Base-by-base conservation (phyloP, 2,329 filamentous ascomycete genomes). In the Ascochyta koolunga region DNA sequence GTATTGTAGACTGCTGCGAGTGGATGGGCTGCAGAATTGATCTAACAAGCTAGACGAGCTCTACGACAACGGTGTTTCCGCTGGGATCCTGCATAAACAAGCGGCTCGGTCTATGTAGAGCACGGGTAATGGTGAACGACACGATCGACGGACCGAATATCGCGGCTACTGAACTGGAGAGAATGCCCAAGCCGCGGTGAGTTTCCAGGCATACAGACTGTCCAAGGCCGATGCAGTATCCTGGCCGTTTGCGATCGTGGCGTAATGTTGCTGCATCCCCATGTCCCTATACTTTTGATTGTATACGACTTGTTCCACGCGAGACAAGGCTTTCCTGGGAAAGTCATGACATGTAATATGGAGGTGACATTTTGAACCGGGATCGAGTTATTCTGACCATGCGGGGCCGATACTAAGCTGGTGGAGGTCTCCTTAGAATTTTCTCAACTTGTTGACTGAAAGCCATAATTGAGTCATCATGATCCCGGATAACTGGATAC, bases 361-460 rank as follows among this genome's bases (percentile, higher is more conserved):
- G 24, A 48, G 19, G 25, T 27, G n/a, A 11, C 4, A 7, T 27
- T 18, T 36, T 18, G 25, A 42, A 18, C 16, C 27, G 24, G 13
- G 16, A 33, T 33, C 13, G 36, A 9, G 10, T 19, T 39, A 16
- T 18, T 37, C 15, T 25, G 25, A 32, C n/a, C 27, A 24, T 40
- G 50, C 27, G 51, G 51, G 39, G 51, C 51, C 51, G 35, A 41
- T 24, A 19, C 45, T 29, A 39, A 19, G n/a, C 36, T 22, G 29
- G 29, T 37, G 24, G 35, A 16, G 16, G 18, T 15, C 37, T 24
- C 35, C 13, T 25, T 13, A n/a, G 27, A 13, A 3, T 24, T 36
- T 7, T 11, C 16, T 36, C 19, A 29, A 25, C 16, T 29, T n/a
- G n/a, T 41, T 45, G 35, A 24, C 31, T 5, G 9, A 4, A 6